A percentile compares a stretch with the other conserved stretches of the same genome.
These are phyloP conservation scores for Fraxinus xanthoxyloides DNA, from an alignment of 305 asterid species.

Conservation along the genomic window DNA sequence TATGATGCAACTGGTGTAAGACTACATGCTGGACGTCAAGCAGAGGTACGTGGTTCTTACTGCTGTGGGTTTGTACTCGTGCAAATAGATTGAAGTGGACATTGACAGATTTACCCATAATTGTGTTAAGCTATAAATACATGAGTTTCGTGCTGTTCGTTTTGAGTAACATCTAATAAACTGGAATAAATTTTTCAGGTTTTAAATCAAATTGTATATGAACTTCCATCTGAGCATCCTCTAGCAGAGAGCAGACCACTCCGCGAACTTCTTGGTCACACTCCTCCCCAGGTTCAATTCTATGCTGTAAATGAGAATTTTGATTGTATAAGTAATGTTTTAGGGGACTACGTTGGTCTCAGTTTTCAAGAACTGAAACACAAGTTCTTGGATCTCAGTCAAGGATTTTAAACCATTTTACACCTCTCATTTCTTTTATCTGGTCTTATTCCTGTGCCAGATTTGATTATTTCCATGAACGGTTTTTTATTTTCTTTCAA, in stretches of 20 bases:
- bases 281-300: constrained; percentile 78
- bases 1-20: constrained; percentile 96
- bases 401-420: not conserved
- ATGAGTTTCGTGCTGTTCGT: not conserved
- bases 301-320: not conserved
- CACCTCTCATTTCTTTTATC: not conserved
- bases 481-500: not conserved
- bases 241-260: constrained; percentile 89
- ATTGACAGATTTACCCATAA: not conserved
- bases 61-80: constrained; percentile 19
- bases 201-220: constrained; percentile 84
- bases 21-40: constrained; percentile 98
- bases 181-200: constrained; percentile 46
- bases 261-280: constrained; percentile 97
- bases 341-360: not conserved
- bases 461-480: not conserved
- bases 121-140: not conserved
- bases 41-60: constrained; percentile 63
- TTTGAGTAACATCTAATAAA: constrained; percentile 19
- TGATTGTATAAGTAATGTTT: not conserved
- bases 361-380: not conserved
- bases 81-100: not conserved
- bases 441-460: not conserved
- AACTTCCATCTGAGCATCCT: constrained; percentile 98
- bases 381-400: not conserved